Evolutionary conservation across 2,329 filamentous ascomycete genomes (phyloP), one percentile per base, ranked within the genome.

Genomic region (Penicillium freii): DNA sequence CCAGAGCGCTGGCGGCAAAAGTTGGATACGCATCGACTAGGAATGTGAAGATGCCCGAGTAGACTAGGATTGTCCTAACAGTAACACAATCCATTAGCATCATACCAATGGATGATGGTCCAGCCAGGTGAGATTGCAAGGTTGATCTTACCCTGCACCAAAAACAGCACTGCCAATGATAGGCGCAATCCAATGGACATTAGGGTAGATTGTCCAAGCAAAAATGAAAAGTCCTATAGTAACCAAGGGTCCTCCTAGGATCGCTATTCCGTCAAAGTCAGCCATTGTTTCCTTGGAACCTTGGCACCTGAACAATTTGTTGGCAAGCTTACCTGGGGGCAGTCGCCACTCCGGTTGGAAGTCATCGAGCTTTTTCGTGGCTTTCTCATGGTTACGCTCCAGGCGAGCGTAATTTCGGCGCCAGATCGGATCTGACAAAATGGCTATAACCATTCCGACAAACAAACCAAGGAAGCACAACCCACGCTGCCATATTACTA

Each of bases 271-370:
- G 19, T 51, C 6, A 5, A 23, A 44, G 39, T 56, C n/a, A 56
- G 31, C 23, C 31, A 51, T 34, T 4, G 5, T 9, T 39, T 10
- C 23, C 8, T 5, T 36, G 8, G 3, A 25, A 13, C 17, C 42
- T 29, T 44, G 42, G 25, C 42, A 29, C 7, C 13, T 33, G 34
- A 21, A 11, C 15, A 51, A 25, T 19, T 21, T 7, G 29, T n/a
- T 34, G 9, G 25, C 25, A 31, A 6, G 79, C 82, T 53, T 64
- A 76, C 74, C 84, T 34, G 90, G 86, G 7, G 91, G 89, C 34
- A 97, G 82, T 59, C 91, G 86, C 77, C 89, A 95, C 76, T 97
- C 93, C 9, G 93, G 92, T 79, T 96, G 91, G 58, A 86, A 88
- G 48, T 82, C 74, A 33, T 74, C 74, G 9, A 58, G 60, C 46